A percentile compares a stretch with the other conserved stretches of the same genome.
phyloP scores from a whole-genome alignment of 805 yeast genomes.

The Tetrapisispora iriomotensis region DNA sequence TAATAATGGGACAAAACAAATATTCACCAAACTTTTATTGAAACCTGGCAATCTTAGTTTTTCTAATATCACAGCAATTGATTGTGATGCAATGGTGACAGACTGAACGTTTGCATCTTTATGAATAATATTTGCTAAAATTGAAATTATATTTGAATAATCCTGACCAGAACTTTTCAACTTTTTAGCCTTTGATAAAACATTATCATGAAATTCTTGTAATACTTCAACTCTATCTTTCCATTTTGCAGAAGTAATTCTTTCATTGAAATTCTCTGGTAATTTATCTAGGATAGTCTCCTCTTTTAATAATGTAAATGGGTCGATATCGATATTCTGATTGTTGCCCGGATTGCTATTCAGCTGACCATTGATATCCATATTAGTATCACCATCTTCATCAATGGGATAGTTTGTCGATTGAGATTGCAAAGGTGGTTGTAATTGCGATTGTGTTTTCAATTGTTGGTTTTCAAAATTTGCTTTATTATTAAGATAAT shows the following conservation, averaged over 20 bases:
- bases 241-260: conserved; percentile 66
- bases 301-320: conserved; percentile 62
- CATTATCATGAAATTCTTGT: conserved; percentile 43
- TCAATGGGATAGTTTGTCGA: conserved; percentile 13
- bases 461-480: conserved; percentile 1
- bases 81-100: conserved; percentile 66
- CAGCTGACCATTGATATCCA: conserved; percentile 11
- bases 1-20: conserved; percentile 51
- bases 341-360: background rate
- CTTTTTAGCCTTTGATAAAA: conserved; percentile 45
- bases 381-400: conserved; percentile 33
- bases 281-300: conserved; percentile 55
- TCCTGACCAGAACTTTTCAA: conserved; percentile 43
- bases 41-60: conserved; percentile 52
- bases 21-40: conserved; percentile 37
- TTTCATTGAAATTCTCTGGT: conserved; percentile 50
- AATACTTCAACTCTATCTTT: conserved; percentile 83
- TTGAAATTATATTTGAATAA: conserved; percentile 51
- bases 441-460: background rate
- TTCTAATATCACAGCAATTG: conserved; percentile 48
- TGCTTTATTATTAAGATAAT: conserved; percentile 11
- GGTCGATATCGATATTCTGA: conserved; percentile 35
- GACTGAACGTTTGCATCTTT: conserved; percentile 87
- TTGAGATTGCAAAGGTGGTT: too few relatives aligned
- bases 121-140: conserved; percentile 53